phyloP scores from a whole-genome alignment of 202 grass and related monocot species.

The Panicum hallii region DNA sequence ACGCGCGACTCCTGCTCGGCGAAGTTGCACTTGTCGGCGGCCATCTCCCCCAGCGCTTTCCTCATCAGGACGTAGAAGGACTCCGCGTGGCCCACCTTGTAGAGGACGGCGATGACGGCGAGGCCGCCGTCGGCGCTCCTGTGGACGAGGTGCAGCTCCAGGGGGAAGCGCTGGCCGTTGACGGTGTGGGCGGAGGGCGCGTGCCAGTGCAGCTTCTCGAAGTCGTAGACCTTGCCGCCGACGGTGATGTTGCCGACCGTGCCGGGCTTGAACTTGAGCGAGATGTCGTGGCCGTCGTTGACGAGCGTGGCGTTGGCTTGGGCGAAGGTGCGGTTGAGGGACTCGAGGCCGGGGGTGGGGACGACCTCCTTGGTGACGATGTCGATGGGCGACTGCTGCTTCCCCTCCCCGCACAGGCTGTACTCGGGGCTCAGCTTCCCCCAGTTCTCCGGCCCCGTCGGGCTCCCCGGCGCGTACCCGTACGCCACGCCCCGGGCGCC shows the following conservation, averaged over 20 bases:
- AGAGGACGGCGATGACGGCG: constrained; percentile 1
- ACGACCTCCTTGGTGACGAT: constrained; percentile 53
- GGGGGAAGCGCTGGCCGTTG: not conserved
- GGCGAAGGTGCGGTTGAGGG: constrained; percentile 55
- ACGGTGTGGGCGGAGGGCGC: constrained; percentile 72
- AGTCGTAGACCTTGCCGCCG: constrained; percentile 59
- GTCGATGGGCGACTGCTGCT: constrained; percentile 73
- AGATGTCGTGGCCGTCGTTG: constrained; percentile 64
- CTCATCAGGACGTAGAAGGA: constrained; percentile 36
- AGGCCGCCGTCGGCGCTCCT: constrained; percentile 48
- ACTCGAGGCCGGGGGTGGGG: constrained; percentile 31
- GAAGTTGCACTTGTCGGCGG: constrained; percentile 32
- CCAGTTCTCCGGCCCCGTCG: constrained; percentile 62
- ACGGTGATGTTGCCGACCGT: constrained; percentile 45
- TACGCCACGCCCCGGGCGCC: constrained; percentile 15
- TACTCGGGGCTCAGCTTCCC: constrained; percentile 58
- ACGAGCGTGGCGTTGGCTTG: constrained; percentile 54
- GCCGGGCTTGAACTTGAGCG: constrained; percentile 30
- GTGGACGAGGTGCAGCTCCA: constrained; percentile 49
- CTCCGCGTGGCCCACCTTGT: not conserved
- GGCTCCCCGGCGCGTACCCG: constrained; percentile 6
- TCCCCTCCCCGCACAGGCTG: constrained; percentile 53
- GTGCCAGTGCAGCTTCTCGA: constrained; percentile 42
- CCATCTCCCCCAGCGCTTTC: constrained; percentile 44
- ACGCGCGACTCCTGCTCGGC: constrained; percentile 40